Conservation (phyloP, 176 grass and related monocot genomes). For the Poa annua region DNA sequence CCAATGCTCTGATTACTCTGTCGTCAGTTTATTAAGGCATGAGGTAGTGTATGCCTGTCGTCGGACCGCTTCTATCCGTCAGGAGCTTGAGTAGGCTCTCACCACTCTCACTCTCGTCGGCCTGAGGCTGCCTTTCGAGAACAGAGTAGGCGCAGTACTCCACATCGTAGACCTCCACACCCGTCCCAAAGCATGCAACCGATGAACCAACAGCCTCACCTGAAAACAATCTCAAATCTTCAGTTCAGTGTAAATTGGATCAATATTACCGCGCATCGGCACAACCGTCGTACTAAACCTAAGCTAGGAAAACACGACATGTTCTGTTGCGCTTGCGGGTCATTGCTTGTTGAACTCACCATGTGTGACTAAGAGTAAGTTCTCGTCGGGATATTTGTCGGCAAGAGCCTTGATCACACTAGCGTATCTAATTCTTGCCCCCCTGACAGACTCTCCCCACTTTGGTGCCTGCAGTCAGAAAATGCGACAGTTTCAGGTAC, state of each 20-base stretch:
- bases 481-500: neutral
- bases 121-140: conserved; percentile 47
- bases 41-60: conserved; percentile 50
- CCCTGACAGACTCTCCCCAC: conserved; percentile 68
- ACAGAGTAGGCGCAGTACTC: conserved; percentile 65
- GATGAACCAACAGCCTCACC: conserved; percentile 75
- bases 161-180: conserved; percentile 60
- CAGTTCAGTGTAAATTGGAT: neutral
- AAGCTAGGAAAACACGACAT: neutral
- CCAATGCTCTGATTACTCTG: neutral
- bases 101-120: neutral
- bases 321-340: neutral
- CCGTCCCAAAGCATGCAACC: conserved; percentile 47
- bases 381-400: conserved; percentile 78
- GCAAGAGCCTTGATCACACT: conserved; percentile 72
- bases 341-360: conserved; percentile 53
- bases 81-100: conserved; percentile 43
- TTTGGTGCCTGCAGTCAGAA: conserved; percentile 55
- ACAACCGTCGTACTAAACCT: neutral
- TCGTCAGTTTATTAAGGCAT: neutral
- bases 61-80: conserved; percentile 40
- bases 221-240: neutral
- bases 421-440: conserved; percentile 73
- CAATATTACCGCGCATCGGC: neutral
- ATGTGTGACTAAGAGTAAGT: conserved; percentile 79